Evolutionary conservation across 192 early-diverging fungal species (phyloP).

Genomic region (Entrophospora sp.): DNA sequence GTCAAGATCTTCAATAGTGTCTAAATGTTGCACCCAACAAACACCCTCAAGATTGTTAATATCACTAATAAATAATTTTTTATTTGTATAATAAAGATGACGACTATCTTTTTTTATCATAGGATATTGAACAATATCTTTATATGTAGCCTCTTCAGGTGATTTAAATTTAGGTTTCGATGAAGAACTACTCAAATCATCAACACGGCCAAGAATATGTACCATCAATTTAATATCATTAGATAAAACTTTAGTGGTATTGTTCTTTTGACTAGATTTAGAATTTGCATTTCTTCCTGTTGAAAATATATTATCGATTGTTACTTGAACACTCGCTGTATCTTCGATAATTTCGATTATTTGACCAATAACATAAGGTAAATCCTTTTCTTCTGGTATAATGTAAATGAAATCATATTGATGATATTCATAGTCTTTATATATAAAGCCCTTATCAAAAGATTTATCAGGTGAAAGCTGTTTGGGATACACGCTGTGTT

Average conservation of each 20-base stretch:
- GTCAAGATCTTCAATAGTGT: slow-evolving; percentile 29
- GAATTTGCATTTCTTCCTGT: background rate
- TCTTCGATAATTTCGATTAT: slow-evolving; percentile 29
- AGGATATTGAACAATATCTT: background rate
- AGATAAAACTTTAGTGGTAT: too few relatives aligned
- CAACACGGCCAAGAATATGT: background rate
- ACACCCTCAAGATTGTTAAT: slow-evolving; percentile 38
- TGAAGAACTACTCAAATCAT: background rate
- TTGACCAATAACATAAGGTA: slow-evolving; percentile 47
- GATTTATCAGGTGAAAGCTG: slow-evolving; percentile 1
- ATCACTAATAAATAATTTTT: slow-evolving; percentile 12
- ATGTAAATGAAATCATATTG: slow-evolving; percentile 49
- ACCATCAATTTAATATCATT: too few relatives aligned
- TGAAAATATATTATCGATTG: background rate
- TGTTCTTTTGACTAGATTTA: background rate
- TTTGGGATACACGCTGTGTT: background rate
- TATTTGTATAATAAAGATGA: slow-evolving; percentile 36
- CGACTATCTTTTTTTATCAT: slow-evolving; percentile 30
- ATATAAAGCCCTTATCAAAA: background rate
- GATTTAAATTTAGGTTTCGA: background rate
- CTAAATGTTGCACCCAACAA: slow-evolving; percentile 47
- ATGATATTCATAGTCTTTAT: slow-evolving; percentile 40
- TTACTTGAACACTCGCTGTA: background rate
- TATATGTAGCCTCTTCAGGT: background rate
- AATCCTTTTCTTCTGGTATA: slow-evolving; percentile 27